These are phyloP conservation scores for Cucurbita argyrosperma DNA, from an alignment of 306 rosid genomes.

Conservation along the genomic window DNA sequence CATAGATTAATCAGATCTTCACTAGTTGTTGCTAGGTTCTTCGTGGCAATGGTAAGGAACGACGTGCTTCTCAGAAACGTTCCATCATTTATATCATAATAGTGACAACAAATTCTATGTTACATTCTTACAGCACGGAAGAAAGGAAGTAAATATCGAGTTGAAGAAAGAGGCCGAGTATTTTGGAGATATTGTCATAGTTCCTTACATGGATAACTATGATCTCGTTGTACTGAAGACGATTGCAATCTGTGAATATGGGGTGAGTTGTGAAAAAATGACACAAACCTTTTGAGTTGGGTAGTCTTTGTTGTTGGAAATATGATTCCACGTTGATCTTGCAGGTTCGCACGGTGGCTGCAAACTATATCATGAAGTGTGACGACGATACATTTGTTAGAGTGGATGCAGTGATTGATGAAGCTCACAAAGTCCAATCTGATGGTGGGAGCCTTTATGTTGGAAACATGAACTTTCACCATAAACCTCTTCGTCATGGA, in stretches of 20 bases:
- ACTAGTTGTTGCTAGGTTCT: constrained; percentile 62
- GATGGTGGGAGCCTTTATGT: constrained; percentile 49
- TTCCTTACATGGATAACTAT: constrained; percentile 92
- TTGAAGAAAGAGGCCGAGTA: constrained; percentile 77
- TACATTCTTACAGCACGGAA: constrained; percentile 52
- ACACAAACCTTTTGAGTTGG: constrained; percentile 5
- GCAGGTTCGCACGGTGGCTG: constrained; percentile 51
- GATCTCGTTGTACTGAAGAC: constrained; percentile 96
- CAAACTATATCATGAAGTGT: constrained; percentile 81
- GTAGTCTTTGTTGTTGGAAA: constrained; percentile 1
- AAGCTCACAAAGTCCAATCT: constrained; percentile 29
- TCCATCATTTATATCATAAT: constrained; percentile 9
- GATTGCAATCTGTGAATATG: constrained; percentile 83
- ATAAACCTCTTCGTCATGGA: constrained; percentile 75
- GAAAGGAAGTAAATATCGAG: constrained; percentile 71
- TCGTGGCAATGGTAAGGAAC: constrained; percentile 72
- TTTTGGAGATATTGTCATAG: constrained; percentile 80
- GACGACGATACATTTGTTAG: constrained; percentile 94
- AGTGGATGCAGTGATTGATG: constrained; percentile 59
- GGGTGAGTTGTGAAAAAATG: constrained; percentile 40
- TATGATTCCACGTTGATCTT: constrained; percentile 3
- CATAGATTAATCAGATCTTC: constrained; percentile 65
- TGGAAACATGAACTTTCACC: constrained; percentile 86
- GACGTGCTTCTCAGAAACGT: neutral
- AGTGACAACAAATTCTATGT: constrained; percentile 11